Percentiles rank a stretch among this genome's conserved stretches.
Evolutionary conservation across 192 early-diverging fungal genomes (phyloP).

Genomic region (Pilobolus umbonatus): DNA sequence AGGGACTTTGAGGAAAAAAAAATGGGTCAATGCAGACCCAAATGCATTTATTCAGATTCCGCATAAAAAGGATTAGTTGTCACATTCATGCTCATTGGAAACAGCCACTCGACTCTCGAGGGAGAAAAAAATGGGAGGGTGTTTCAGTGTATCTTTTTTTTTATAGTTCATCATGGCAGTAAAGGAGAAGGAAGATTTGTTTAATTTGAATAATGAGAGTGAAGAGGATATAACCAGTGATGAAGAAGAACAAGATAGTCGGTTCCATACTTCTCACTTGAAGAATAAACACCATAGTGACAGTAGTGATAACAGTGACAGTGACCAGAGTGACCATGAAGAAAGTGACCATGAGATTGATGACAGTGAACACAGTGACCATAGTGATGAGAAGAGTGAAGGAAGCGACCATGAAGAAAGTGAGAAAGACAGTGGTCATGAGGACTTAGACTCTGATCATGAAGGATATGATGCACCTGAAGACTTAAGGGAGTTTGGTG

Average conservation of each 20-base stretch:
- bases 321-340: conserved; percentile 24
- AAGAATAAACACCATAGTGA: conserved; percentile 10
- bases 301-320: conserved; percentile 1
- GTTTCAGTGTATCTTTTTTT: background rate
- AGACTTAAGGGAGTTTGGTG: background rate
- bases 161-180: no score
- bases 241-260: conserved; percentile 26
- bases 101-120: no score
- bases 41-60: background rate
- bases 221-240: conserved; percentile 12
- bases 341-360: conserved; percentile 32
- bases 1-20: background rate
- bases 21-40: background rate
- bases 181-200: conserved; percentile 26
- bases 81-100: no score
- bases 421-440: conserved; percentile 20
- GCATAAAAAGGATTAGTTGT: background rate
- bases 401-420: background rate
- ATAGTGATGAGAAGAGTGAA: conserved; percentile 17
- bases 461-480: conserved; percentile 21
- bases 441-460: conserved; percentile 15
- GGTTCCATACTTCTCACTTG: conserved; percentile 10
- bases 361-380: conserved; percentile 18
- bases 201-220: conserved; percentile 13
- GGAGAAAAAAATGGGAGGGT: no score